These are phyloP conservation scores for Dipteronia dyeriana DNA, from an alignment of 345 rosid genomes.

Conservation along the genomic window DNA sequence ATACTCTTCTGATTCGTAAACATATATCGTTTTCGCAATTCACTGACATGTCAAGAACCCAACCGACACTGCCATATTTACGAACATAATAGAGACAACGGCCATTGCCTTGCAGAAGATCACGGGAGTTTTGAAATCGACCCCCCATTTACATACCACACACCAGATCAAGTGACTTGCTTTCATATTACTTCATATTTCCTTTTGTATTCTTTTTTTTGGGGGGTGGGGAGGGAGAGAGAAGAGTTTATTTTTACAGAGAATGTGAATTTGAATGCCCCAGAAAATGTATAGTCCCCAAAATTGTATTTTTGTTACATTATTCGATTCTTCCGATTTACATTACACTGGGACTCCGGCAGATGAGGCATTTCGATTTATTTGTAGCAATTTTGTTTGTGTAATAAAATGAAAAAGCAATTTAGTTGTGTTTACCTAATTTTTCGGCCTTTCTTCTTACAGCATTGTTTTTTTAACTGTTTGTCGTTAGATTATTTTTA, in stretches of 20 bases:
- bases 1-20: constrained; percentile 54
- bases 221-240: neutral
- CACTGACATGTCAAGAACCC: constrained; percentile 1
- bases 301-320: constrained; percentile 10
- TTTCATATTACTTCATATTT: constrained; percentile 3
- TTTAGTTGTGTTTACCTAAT: neutral
- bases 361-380: constrained; percentile 18
- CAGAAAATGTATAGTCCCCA: constrained; percentile 19
- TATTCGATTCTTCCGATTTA: constrained; percentile 6
- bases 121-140: constrained; percentile 14
- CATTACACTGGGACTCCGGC: neutral
- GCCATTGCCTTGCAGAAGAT: constrained; percentile 1
- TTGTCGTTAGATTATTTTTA: no score
- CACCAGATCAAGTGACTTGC: constrained; percentile 4
- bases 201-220: neutral
- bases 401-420: constrained; percentile 15
- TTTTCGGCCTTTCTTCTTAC: neutral
- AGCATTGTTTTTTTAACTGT: no score
- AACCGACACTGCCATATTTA: neutral
- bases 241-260: constrained; percentile 1
- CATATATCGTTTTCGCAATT: neutral
- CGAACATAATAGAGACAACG: neutral
- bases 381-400: constrained; percentile 24
- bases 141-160: constrained; percentile 4
- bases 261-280: neutral